Evolutionary conservation across 306 rosid species (phyloP).

Genomic region (Lathyrus sativus): DNA sequence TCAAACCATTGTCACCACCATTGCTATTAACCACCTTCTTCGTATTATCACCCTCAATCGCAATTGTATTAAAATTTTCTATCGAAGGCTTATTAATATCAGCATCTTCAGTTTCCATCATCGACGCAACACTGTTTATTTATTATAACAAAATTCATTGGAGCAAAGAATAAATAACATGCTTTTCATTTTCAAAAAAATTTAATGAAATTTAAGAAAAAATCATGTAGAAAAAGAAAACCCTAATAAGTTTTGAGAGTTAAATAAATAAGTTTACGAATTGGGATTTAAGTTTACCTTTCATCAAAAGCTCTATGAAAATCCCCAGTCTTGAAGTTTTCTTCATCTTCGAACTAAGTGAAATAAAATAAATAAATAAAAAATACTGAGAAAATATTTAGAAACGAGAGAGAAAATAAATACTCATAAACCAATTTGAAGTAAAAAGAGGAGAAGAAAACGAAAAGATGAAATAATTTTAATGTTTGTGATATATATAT

Average conservation of each 20-base stretch:
- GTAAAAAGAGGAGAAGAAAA: conserved; percentile 15
- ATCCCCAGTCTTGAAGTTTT: conserved; percentile 51
- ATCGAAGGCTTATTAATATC: neutral
- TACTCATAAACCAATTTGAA: conserved; percentile 51
- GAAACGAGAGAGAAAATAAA: conserved; percentile 31
- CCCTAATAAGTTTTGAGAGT: conserved; percentile 52
- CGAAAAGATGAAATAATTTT: conserved; percentile 23
- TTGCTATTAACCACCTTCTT: neutral
- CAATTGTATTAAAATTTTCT: conserved; percentile 18
- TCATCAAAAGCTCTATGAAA: conserved; percentile 57
- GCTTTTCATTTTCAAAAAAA: neutral
- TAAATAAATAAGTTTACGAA: conserved; percentile 18
- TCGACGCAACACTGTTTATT: conserved; percentile 53
- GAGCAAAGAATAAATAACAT: neutral
- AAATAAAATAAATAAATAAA: neutral
- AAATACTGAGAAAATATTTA: conserved; percentile 33
- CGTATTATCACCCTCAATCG: neutral
- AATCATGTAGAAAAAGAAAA: conserved; percentile 25
- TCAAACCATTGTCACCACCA: neutral
- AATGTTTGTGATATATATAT: conserved; percentile 9
- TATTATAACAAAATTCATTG: neutral
- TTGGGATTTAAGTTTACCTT: conserved; percentile 50
- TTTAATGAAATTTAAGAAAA: neutral
- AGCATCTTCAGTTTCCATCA: conserved; percentile 40
- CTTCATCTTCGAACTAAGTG: conserved; percentile 50